phyloP scores from a whole-genome alignment of 192 early-diverging fungal species.

The Martensiomyces pterosporus region DNA sequence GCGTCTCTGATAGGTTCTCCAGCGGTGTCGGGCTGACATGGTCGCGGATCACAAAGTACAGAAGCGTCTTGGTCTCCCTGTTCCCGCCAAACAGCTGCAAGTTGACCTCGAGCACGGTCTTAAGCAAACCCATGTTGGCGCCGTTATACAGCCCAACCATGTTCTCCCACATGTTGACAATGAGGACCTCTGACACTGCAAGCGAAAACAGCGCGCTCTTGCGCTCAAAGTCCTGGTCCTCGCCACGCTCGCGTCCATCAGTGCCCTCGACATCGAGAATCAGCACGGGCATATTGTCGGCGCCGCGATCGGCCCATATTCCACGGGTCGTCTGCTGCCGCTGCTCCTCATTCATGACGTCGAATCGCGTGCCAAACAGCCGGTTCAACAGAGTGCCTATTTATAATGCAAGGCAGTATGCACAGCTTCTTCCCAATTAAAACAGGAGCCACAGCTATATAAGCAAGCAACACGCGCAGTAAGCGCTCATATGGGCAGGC shows the following conservation, averaged over 20 bases:
- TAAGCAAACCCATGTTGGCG: conserved; percentile 97
- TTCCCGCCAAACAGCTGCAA: conserved; percentile 88
- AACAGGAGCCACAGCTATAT: no score
- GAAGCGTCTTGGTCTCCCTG: conserved; percentile 83
- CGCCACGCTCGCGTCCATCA: conserved; percentile 96
- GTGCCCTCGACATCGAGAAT: conserved; percentile 99
- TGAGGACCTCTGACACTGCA: conserved; percentile 89
- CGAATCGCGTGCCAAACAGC: conserved; percentile 92
- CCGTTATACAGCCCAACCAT: conserved; percentile 97
- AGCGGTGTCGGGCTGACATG: conserved; percentile 87
- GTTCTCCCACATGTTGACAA: conserved; percentile 99
- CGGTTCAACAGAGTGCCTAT: conserved; percentile 88
- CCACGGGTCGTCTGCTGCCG: conserved; percentile 95
- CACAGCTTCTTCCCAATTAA: no score
- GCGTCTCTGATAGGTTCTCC: conserved; percentile 68
- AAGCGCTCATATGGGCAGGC: no score
- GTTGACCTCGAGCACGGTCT: conserved; percentile 99
- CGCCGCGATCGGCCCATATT: conserved; percentile 92
- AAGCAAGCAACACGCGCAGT: no score
- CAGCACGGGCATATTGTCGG: conserved; percentile 67
- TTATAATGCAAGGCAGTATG: no score
- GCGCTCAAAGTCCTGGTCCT: conserved; percentile 99
- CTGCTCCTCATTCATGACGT: conserved; percentile 86
- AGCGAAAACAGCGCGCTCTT: conserved; percentile 97
- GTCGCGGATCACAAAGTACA: conserved; percentile 97